These are phyloP conservation scores for Debaryomyces nepalensis DNA, from an alignment of 1,139 yeast genomes.

Conservation along the genomic window DNA sequence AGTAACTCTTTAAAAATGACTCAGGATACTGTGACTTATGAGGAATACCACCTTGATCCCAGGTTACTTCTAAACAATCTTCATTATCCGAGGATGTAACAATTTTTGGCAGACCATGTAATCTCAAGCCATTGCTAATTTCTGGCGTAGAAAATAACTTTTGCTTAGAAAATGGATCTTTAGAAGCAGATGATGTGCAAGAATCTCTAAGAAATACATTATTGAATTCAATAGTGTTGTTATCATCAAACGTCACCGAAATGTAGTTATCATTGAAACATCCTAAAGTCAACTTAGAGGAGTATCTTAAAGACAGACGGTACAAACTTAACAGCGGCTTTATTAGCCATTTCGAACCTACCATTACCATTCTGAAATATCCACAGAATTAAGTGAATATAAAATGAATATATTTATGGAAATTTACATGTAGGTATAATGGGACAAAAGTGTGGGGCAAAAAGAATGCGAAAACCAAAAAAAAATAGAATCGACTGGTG, in stretches of 20 bases:
- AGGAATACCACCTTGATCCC: constrained; percentile 54
- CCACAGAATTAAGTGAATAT: not conserved
- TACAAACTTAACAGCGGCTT: not conserved
- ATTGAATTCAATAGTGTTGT: constrained; percentile 45
- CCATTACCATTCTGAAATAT: not conserved
- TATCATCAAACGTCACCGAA: constrained; percentile 26
- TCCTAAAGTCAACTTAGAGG: constrained; percentile 13
- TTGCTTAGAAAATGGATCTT: constrained; percentile 63
- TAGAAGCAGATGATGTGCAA: constrained; percentile 52
- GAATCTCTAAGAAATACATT: constrained; percentile 70
- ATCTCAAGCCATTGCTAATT: constrained; percentile 30
- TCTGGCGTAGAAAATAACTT: constrained; percentile 69
- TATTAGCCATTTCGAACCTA: not conserved
- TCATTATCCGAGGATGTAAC: constrained; percentile 25
- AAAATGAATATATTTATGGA: not conserved
- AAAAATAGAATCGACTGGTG: constrained; percentile 43
- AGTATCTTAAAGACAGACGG: not conserved
- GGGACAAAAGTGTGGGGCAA: constrained; percentile 7
- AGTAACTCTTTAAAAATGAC: constrained; percentile 51
- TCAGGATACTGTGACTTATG: constrained; percentile 48
- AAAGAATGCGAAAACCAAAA: constrained; percentile 4
- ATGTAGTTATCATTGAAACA: constrained; percentile 25
- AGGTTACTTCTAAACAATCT: constrained; percentile 48
- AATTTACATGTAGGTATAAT: not conserved
- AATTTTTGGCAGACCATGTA: constrained; percentile 33